Evolutionary conservation across 2,329 filamentous ascomycete genomes (phyloP).

Genomic region (Fusarium sp.): DNA sequence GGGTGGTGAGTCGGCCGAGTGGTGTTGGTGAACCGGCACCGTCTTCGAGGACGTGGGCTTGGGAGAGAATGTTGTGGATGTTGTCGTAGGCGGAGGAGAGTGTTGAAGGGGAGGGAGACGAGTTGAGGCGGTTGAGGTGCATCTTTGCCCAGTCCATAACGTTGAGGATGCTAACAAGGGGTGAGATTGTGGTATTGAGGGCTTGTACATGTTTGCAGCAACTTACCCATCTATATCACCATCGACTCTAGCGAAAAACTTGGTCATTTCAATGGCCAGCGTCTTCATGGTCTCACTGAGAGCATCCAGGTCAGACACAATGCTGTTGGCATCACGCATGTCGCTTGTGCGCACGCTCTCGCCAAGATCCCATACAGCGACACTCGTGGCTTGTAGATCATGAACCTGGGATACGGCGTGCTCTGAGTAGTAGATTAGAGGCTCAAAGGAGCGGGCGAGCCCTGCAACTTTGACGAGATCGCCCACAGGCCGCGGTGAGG

Average conservation of each 20-base stretch:
- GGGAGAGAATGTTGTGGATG: constrained; percentile 80
- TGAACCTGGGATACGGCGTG: constrained; percentile 87
- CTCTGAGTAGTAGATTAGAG: constrained; percentile 94
- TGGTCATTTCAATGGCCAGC: constrained; percentile 85
- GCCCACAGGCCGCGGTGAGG: constrained; percentile 56
- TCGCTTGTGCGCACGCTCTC: constrained; percentile 91
- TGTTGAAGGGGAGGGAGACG: constrained; percentile 65
- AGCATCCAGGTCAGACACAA: constrained; percentile 86
- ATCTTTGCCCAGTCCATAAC: constrained; percentile 97
- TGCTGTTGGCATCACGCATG: constrained; percentile 89
- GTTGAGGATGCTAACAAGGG: constrained; percentile 76
- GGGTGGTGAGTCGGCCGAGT: constrained; percentile 76
- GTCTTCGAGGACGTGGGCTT: constrained; percentile 70
- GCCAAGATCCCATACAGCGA: constrained; percentile 94
- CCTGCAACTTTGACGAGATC: constrained; percentile 92
- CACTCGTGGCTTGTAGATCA: constrained; percentile 89
- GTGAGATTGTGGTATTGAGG: constrained; percentile 18
- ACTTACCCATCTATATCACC: constrained; percentile 86
- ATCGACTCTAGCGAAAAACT: constrained; percentile 94
- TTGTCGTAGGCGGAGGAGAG: constrained; percentile 84
- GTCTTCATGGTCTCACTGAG: constrained; percentile 88
- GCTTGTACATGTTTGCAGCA: background rate
- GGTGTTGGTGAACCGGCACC: constrained; percentile 69
- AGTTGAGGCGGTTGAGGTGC: constrained; percentile 79
- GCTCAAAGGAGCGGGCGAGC: constrained; percentile 91